Conservation (phyloP, 2,329 filamentous ascomycete genomes). For the Didymella exigua region DNA sequence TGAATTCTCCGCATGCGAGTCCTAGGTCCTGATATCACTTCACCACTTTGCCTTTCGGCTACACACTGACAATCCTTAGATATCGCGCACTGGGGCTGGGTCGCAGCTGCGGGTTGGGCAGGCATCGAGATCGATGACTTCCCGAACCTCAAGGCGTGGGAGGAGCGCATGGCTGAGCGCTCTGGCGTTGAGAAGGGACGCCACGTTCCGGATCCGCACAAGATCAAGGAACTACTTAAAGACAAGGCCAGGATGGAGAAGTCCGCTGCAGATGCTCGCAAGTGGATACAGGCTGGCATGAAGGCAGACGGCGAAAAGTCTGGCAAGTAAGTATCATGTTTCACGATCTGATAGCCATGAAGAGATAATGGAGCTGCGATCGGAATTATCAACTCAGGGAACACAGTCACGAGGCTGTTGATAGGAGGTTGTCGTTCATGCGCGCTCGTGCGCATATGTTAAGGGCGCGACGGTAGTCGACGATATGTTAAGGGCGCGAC, state of each 20-base stretch:
- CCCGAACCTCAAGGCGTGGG: constrained; percentile 76
- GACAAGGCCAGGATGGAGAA: constrained; percentile 65
- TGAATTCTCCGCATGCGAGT: not conserved
- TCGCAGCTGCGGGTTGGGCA: constrained; percentile 63
- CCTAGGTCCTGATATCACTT: not conserved
- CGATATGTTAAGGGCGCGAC: not conserved
- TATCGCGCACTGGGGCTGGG: constrained; percentile 81
- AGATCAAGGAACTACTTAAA: constrained; percentile 63
- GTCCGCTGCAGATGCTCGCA: constrained; percentile 56
- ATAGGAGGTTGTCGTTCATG: not conserved
- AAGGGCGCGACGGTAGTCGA: not conserved
- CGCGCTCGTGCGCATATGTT: not conserved
- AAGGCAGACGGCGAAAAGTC: constrained; percentile 59
- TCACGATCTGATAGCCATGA: not conserved
- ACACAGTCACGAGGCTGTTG: not conserved
- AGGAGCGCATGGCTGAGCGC: constrained; percentile 70
- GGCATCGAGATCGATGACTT: constrained; percentile 76
- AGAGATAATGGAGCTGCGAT: not conserved
- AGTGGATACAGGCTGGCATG: constrained; percentile 74
- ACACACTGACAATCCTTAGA: constrained; percentile 53
- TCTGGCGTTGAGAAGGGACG: constrained; percentile 76
- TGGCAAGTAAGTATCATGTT: constrained; percentile 35
- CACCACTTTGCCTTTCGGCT: not conserved
- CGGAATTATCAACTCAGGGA: not conserved
- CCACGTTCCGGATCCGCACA: constrained; percentile 71